phyloP scores from a whole-genome alignment of 148 eudicot species.

The Camellia japonica region DNA sequence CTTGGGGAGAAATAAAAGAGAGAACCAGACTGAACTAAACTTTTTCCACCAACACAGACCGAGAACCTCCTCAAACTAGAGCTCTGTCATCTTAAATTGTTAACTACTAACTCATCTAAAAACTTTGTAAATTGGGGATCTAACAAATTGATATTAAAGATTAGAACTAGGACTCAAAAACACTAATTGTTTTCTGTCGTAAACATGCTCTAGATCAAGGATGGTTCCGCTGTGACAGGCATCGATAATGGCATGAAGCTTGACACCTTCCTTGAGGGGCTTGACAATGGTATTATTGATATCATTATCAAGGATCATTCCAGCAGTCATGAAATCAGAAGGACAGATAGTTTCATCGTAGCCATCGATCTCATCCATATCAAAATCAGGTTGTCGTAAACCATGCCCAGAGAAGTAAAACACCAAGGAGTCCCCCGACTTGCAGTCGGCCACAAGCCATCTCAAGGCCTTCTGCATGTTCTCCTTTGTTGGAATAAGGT shows the following conservation, averaged over 20 bases:
- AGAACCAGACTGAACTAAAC: too few species aligned
- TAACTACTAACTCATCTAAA: too few species aligned
- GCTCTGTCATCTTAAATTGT: too few species aligned
- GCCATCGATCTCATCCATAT: slow-evolving; percentile 61
- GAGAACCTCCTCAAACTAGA: too few species aligned
- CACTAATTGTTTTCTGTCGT: not conserved
- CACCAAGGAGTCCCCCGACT: slow-evolving; percentile 71
- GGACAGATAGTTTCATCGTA: slow-evolving; percentile 76
- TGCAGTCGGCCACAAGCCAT: slow-evolving; percentile 64
- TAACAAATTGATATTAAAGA: too few species aligned
- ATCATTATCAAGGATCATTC: slow-evolving; percentile 66
- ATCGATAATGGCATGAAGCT: slow-evolving; percentile 78
- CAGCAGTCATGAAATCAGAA: slow-evolving; percentile 56
- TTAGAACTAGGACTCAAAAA: too few species aligned
- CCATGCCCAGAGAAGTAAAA: slow-evolving; percentile 88
- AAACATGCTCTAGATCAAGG: slow-evolving; percentile 44
- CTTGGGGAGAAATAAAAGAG: too few species aligned
- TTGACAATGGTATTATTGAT: slow-evolving; percentile 63
- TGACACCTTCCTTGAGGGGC: slow-evolving; percentile 60
- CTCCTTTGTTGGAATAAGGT: slow-evolving; percentile 45
- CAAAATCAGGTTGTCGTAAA: slow-evolving; percentile 45
- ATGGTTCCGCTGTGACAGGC: slow-evolving; percentile 82
- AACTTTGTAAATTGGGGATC: too few species aligned
- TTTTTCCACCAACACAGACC: too few species aligned
- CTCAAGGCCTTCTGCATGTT: slow-evolving; percentile 58